These are phyloP conservation scores for Ustilaginoidea virens DNA, from an alignment of 2,329 filamentous ascomycete species.

Conservation along the genomic window DNA sequence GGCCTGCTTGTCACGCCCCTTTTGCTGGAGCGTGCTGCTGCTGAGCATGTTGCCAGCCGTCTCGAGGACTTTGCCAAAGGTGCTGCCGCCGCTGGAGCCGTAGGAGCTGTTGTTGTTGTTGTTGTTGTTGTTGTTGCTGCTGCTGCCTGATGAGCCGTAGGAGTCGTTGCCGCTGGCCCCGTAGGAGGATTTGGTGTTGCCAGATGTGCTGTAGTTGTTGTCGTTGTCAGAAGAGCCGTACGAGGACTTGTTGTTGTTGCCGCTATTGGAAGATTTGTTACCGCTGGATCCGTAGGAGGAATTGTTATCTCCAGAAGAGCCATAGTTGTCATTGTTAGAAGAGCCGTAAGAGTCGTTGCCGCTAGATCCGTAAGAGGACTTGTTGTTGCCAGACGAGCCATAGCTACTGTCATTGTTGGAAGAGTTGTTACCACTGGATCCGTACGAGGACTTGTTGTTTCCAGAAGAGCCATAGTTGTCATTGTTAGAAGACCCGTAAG, in stretches of 20 bases:
- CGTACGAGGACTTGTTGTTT: slow-evolving; percentile 1
- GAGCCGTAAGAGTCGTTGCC: slow-evolving; percentile 3
- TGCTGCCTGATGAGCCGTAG: slow-evolving; percentile 10
- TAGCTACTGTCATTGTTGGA: slow-evolving; percentile 2
- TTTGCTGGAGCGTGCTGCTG: slow-evolving; percentile 26
- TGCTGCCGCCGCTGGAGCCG: slow-evolving; percentile 23
- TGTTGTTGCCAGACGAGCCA: neutral
- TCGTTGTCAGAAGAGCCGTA: slow-evolving; percentile 2
- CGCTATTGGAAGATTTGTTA: slow-evolving; percentile 7
- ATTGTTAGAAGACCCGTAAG: slow-evolving; percentile 9
- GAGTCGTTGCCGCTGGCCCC: slow-evolving; percentile 5
- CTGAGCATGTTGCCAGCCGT: slow-evolving; percentile 36
- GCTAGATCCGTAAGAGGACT: no score
- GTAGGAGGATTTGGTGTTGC: no score
- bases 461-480: slow-evolving; percentile 7
- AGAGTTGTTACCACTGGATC: slow-evolving; percentile 7
- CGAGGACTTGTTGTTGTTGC: no score
- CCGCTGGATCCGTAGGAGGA: slow-evolving; percentile 10
- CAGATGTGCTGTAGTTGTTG: slow-evolving; percentile 1
- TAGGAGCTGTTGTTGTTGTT: slow-evolving; percentile 10
- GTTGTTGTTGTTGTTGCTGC: slow-evolving; percentile 8
- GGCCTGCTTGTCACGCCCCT: slow-evolving; percentile 27
- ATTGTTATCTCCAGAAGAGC: slow-evolving; percentile 6
- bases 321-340: slow-evolving; percentile 6
- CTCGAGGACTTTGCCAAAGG: slow-evolving; percentile 41